Evolutionary conservation across 352 stramenopile genomes (phyloP).

Genomic region (Phytophthora citrophthora): DNA sequence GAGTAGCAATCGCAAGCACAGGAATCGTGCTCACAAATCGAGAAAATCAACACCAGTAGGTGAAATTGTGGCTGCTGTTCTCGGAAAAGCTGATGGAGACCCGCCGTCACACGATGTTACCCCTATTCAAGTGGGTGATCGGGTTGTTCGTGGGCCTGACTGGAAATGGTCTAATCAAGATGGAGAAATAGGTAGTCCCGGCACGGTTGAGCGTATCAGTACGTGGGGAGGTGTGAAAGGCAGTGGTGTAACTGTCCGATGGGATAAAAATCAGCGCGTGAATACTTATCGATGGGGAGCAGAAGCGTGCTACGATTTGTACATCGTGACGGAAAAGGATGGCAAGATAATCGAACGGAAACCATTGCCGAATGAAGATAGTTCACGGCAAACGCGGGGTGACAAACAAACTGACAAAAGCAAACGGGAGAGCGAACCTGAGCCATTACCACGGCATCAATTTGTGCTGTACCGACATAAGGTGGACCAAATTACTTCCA

Average conservation of each 20-base stretch:
- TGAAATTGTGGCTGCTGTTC: constrained; percentile 33
- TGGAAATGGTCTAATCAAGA: constrained; percentile 89
- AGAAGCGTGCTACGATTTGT: constrained; percentile 78
- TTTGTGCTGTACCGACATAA: constrained; percentile 72
- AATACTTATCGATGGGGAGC: constrained; percentile 86
- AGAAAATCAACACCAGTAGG: constrained; percentile 38
- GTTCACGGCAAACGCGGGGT: constrained; percentile 16
- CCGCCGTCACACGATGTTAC: constrained; percentile 7
- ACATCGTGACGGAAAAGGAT: constrained; percentile 68
- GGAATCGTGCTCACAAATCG: constrained; percentile 31
- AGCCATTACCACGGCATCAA: constrained; percentile 49
- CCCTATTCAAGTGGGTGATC: constrained; percentile 65
- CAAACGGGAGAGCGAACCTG: constrained; percentile 18
- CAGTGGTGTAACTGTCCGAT: constrained; percentile 80
- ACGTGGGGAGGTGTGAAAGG: constrained; percentile 80
- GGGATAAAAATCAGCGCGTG: constrained; percentile 84
- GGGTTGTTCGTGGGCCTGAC: constrained; percentile 73
- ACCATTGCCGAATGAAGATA: constrained; percentile 43
- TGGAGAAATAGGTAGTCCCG: constrained; percentile 58
- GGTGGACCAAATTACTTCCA: constrained; percentile 49
- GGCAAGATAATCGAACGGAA: constrained; percentile 55
- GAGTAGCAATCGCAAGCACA: constrained; percentile 36
- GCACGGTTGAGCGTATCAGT: constrained; percentile 81
- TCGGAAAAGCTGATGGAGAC: constrained; percentile 24
- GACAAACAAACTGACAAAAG: background rate